Conservation (phyloP, 2,329 filamentous ascomycete genomes). For the Coniochaeta sp. region DNA sequence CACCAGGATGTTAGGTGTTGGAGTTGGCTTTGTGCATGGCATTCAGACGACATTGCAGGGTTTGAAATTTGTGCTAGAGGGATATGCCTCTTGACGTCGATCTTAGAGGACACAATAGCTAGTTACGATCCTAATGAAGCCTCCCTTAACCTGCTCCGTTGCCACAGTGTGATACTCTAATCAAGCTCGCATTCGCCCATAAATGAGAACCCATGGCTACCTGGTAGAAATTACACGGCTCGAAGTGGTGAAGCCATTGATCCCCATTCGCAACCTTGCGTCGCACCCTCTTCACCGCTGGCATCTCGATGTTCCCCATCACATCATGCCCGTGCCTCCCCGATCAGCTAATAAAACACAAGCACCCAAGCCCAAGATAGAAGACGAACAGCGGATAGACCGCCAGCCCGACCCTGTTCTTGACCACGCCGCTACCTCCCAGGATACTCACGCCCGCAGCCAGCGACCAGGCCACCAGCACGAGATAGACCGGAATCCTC, state of each 20-base stretch:
- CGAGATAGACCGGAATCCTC: conserved; percentile 82
- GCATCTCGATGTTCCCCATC: not conserved
- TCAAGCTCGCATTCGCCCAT: no score
- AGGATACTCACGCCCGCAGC: conserved; percentile 94
- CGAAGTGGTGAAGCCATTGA: no score
- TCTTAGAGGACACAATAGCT: not conserved
- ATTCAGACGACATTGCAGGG: not conserved
- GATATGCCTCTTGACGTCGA: no score
- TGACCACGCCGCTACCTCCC: conserved; percentile 89
- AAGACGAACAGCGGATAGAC: conserved; percentile 95
- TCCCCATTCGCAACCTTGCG: no score
- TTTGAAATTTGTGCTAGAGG: no score
- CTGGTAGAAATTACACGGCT: no score
- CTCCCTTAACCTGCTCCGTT: no score
- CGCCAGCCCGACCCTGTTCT: conserved; percentile 87
- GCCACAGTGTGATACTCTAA: no score
- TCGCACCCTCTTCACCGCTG: no score
- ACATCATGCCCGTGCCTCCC: no score
- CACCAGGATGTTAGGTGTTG: not conserved
- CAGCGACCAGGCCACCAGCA: conserved; percentile 86
- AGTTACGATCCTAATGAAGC: no score
- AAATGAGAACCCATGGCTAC: no score
- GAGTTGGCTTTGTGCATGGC: not conserved
- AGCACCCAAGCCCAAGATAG: conserved; percentile 84
- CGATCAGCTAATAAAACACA: conserved; percentile 89